phyloP scores from a whole-genome alignment of 371 early-diverging fungal genomes.

The Mortierella sp. region DNA sequence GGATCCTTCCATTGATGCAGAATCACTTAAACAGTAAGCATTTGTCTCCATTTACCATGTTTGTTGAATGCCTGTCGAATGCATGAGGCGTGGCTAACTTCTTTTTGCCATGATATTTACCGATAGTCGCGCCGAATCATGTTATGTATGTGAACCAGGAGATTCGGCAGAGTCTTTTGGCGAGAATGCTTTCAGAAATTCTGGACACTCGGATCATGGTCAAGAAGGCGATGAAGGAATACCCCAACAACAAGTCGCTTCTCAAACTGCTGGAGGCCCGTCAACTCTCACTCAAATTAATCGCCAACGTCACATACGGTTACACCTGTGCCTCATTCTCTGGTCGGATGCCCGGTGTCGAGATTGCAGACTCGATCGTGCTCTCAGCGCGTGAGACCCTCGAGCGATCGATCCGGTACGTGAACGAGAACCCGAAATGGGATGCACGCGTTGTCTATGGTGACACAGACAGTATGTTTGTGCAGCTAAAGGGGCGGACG shows the following conservation, averaged over 20 bases:
- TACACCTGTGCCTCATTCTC: conserved; percentile 90
- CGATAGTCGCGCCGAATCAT: conserved; percentile 86
- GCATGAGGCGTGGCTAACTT: neutral
- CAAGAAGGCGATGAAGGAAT: conserved; percentile 84
- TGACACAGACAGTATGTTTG: conserved; percentile 94
- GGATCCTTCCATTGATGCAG: conserved; percentile 66
- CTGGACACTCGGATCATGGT: conserved; percentile 92
- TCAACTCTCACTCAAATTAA: conserved; percentile 87
- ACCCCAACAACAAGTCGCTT: conserved; percentile 72
- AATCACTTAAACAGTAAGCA: conserved; percentile 75
- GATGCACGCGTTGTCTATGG: conserved; percentile 90
- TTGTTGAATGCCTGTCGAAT: too few species aligned
- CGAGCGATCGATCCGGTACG: conserved; percentile 80
- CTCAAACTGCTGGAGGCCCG: conserved; percentile 77
- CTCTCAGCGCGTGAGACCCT: conserved; percentile 86
- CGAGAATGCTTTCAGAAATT: conserved; percentile 87
- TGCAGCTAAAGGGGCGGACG: conserved; percentile 78
- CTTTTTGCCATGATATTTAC: neutral
- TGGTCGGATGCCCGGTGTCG: conserved; percentile 92
- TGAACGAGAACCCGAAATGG: conserved; percentile 77
- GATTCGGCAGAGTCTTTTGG: conserved; percentile 81
- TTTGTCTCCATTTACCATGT: neutral
- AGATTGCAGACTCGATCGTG: conserved; percentile 93
- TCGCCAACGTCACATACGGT: conserved; percentile 95
- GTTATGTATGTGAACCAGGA: conserved; percentile 84